Evolutionary conservation across 1,284 basidiomycete genomes (phyloP).

Genomic region (Heterobasidion annosum): DNA sequence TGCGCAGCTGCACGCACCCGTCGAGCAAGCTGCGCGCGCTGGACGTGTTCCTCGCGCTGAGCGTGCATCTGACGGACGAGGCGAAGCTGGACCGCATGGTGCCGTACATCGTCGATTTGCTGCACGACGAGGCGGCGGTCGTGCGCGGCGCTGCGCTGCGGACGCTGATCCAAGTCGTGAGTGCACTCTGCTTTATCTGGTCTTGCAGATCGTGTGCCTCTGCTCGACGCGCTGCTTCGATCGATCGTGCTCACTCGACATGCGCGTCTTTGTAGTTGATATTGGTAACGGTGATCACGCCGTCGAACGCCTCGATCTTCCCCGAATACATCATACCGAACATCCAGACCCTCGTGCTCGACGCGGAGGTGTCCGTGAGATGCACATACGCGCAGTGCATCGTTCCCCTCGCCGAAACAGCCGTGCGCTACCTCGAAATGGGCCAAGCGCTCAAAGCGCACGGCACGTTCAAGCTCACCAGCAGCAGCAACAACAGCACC

Average conservation of each 20-base stretch:
- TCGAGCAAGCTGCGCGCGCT: constrained; percentile 83
- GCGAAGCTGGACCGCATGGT: constrained; percentile 92
- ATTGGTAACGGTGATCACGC: constrained; percentile 81
- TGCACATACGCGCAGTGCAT: constrained; percentile 86
- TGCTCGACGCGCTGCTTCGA: not conserved
- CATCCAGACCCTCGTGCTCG: constrained; percentile 72
- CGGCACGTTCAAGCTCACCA: constrained; percentile 53
- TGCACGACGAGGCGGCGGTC: constrained; percentile 77
- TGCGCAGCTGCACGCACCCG: constrained; percentile 74
- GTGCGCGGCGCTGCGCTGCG: constrained; percentile 78
- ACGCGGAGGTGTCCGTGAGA: constrained; percentile 84
- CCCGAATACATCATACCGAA: constrained; percentile 96
- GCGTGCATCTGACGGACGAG: constrained; percentile 84
- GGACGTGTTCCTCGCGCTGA: constrained; percentile 82
- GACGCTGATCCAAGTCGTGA: constrained; percentile 77
- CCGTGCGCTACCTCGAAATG: constrained; percentile 84
- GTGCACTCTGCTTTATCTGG: too few relatives aligned
- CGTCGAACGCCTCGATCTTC: constrained; percentile 83
- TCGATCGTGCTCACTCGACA: constrained; percentile 3
- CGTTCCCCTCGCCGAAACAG: constrained; percentile 76
- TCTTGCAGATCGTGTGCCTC: too few relatives aligned
- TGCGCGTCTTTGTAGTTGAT: constrained; percentile 47
- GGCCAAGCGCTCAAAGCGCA: constrained; percentile 83
- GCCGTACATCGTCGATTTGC: constrained; percentile 84
- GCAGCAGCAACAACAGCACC: too few relatives aligned